Evolutionary conservation across 2,329 filamentous ascomycete species (phyloP).

Genomic region (Kalmusia sp.): DNA sequence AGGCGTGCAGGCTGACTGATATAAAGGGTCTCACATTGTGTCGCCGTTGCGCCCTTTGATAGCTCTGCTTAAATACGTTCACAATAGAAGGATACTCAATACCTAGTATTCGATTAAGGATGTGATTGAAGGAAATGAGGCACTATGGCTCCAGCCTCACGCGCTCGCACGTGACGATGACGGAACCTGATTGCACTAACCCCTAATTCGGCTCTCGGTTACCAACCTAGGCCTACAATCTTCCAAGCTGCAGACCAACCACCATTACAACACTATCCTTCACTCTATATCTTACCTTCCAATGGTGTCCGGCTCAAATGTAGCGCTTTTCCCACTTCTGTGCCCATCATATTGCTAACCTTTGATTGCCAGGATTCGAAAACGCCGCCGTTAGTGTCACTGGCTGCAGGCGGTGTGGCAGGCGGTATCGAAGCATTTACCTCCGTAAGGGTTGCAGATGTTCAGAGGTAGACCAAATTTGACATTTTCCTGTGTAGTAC

Average conservation of each 20-base stretch:
- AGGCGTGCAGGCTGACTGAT: conserved; percentile 6
- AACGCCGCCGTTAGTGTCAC: conserved; percentile 46
- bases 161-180: conserved; percentile 12
- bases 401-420: conserved; percentile 48
- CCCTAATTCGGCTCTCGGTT: conserved; percentile 24
- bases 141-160: no score
- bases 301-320: conserved; percentile 17
- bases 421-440: conserved; percentile 49
- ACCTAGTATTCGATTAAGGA: no score
- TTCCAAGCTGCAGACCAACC: neutral
- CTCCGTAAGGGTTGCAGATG: conserved; percentile 29
- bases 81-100: no score
- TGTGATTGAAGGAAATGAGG: no score
- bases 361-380: conserved; percentile 37
- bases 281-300: neutral
- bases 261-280: neutral
- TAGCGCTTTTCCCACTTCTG: neutral
- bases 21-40: neutral
- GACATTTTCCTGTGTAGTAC: conserved; percentile 49
- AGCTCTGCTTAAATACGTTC: no score
- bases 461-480: conserved; percentile 6
- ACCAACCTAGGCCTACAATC: conserved; percentile 5
- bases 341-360: conserved; percentile 6
- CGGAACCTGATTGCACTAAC: conserved; percentile 14
- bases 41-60: no score